These are phyloP conservation scores for Penicillium crystallinum DNA, from an alignment of 495 filamentous ascomycete species.

Conservation along the genomic window DNA sequence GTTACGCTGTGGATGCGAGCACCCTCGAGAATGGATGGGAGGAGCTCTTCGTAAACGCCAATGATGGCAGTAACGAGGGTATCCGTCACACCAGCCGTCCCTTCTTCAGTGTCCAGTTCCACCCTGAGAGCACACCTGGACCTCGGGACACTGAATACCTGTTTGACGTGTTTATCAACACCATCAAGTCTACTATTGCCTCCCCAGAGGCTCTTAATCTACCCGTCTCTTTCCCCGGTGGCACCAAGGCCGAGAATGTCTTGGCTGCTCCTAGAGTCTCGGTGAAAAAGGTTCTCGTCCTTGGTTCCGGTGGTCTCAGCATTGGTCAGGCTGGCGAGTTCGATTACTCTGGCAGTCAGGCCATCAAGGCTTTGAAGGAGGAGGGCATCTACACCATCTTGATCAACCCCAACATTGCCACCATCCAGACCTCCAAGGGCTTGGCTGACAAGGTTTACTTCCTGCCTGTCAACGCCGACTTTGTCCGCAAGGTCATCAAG, in stretches of 20 bases:
- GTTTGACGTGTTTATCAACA: slow-evolving; percentile 92
- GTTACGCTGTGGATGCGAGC: slow-evolving; percentile 80
- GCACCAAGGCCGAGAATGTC: slow-evolving; percentile 69
- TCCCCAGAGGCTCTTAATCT: slow-evolving; percentile 57
- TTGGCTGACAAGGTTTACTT: slow-evolving; percentile 99
- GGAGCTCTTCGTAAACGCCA: slow-evolving; percentile 95
- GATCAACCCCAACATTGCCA: slow-evolving; percentile 98
- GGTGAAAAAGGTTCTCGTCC: slow-evolving; percentile 95
- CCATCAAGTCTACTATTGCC: slow-evolving; percentile 61
- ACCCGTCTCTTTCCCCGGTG: slow-evolving; percentile 82
- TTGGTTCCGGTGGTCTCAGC: slow-evolving; percentile 91
- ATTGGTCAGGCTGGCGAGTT: slow-evolving; percentile 99
- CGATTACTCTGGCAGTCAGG: slow-evolving; percentile 92
- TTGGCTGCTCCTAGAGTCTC: slow-evolving; percentile 67
- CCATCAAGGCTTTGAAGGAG: slow-evolving; percentile 94
- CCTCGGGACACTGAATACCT: slow-evolving; percentile 95
- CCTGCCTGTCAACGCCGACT: slow-evolving; percentile 91
- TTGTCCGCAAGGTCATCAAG: slow-evolving; percentile 95
- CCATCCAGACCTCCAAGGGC: slow-evolving; percentile 93
- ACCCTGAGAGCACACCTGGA: slow-evolving; percentile 93
- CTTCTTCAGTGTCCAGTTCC: slow-evolving; percentile 98
- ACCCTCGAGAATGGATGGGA: slow-evolving; percentile 75
- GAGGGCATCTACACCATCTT: slow-evolving; percentile 92
- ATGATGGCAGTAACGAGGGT: slow-evolving; percentile 96
- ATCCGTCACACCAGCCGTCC: slow-evolving; percentile 80